phyloP scores from a whole-genome alignment of 1,284 basidiomycete genomes.

The Wolfiporia cocos region DNA sequence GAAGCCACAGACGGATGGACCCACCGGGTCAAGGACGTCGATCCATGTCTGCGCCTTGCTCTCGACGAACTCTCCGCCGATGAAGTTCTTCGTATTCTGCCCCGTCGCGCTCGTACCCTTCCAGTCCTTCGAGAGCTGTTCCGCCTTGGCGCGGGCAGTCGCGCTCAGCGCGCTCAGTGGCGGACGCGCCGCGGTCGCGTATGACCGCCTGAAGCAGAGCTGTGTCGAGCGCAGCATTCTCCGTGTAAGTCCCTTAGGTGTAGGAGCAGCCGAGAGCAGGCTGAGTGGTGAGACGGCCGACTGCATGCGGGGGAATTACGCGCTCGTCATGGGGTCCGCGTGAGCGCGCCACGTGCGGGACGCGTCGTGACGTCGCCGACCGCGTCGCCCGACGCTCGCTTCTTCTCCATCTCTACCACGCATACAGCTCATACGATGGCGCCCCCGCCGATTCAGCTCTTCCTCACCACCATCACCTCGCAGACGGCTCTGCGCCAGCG shows the following conservation, averaged over 20 bases:
- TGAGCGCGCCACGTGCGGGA: conserved; percentile 6
- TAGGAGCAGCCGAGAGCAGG: no score
- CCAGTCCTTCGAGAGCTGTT: conserved; percentile 69
- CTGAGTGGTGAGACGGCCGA: no score
- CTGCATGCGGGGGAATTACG: no score
- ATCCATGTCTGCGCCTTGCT: conserved; percentile 76
- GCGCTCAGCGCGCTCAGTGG: conserved; percentile 38
- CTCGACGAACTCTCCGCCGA: conserved; percentile 83
- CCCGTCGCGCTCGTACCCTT: conserved; percentile 82
- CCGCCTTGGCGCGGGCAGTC: conserved; percentile 51
- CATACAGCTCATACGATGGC: conserved; percentile 39
- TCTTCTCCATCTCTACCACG: not conserved
- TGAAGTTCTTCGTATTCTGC: conserved; percentile 84
- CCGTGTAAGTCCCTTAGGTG: conserved; percentile 11
- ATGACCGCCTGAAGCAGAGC: conserved; percentile 11
- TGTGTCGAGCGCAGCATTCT: conserved; percentile 15
- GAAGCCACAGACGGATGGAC: no score
- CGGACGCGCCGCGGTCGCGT: conserved; percentile 12
- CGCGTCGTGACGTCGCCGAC: conserved; percentile 1
- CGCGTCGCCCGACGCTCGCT: not conserved
- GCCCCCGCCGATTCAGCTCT: conserved; percentile 72
- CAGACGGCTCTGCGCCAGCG: conserved; percentile 68
- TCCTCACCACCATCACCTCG: conserved; percentile 80
- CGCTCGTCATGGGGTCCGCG: not conserved
- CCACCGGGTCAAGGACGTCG: conserved; percentile 83